Base-by-base conservation (phyloP, 1,139 yeast genomes). In the Diutina ranongensis region DNA sequence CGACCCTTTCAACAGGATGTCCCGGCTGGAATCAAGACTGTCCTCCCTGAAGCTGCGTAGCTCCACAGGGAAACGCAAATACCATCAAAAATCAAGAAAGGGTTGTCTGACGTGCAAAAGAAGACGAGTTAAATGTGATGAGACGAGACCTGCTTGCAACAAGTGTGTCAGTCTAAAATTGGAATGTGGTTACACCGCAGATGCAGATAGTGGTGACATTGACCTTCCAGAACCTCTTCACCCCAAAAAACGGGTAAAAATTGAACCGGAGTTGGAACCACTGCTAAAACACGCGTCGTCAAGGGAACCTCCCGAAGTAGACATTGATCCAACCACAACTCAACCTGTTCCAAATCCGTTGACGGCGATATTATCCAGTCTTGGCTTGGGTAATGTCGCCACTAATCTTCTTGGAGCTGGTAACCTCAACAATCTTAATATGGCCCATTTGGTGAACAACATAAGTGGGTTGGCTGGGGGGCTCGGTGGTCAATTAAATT, bases 61-160 rank as follows among this genome's bases (percentile, higher is more conserved):
- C 42, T 38, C 42, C 13, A 38, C 42, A 9, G 42, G 42, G 19
- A 78, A 77, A 59, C 68, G 94, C 48, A 81, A 80, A 58, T 83
- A 79, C 59, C 97, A 89, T 58, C 85, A 80, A 51, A 89, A 89
- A 62, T 84, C 95, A 32, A 48, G 80, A 27, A 21, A 22, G 9
- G 45, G 45, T 3, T 44, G 45, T 13, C 28, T 25, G 25, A 44
- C 45, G n/a, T 44, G 45, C 33, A 44, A 44, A 18, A 16, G 12
- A 28, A 20, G 45, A 12, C 40, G 45, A 12, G 45, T 44, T 9
- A 44, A 44, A 12, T 44, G 45, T 35, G 45, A 44, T 22, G 45
- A 44, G n/a, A 15, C 31, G 21, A 27, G 33, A 8, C 45, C 45
- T 5, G 22, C 15, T 4, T 44, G 45, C 18, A 18, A 34, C 8